Conservation (phyloP, 2,329 filamentous ascomycete genomes). For the Pseudocercospora vitis region DNA sequence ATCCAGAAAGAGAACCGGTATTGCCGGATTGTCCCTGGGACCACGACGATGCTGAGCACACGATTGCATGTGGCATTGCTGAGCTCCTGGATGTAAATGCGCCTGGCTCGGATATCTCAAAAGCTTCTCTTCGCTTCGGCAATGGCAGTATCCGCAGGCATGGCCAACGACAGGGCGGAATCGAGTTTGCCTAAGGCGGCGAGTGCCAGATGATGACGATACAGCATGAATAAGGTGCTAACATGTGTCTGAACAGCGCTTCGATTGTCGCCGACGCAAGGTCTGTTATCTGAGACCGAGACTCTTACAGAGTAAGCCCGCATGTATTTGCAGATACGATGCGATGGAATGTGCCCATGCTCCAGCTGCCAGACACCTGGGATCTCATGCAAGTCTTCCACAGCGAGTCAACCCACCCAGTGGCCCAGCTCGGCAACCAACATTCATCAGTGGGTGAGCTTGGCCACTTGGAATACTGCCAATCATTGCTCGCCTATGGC, state of each 20-base stretch:
- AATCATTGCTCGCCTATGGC: neutral
- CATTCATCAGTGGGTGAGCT: conserved; percentile 2
- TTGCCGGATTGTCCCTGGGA: neutral
- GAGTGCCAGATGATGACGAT: too few relatives aligned
- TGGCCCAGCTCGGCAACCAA: neutral
- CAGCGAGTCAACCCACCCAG: neutral
- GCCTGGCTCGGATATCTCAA: too few relatives aligned
- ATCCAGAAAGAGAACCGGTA: neutral
- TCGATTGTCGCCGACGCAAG: neutral
- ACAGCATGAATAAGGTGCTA: too few relatives aligned
- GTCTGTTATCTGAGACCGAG: neutral
- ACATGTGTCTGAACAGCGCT: too few relatives aligned
- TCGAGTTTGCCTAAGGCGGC: too few relatives aligned
- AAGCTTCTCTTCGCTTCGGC: too few relatives aligned
- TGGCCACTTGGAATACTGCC: neutral
- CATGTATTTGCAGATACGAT: conserved; percentile 9
- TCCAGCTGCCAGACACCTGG: conserved; percentile 17
- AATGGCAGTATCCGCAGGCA: too few relatives aligned
- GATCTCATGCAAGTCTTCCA: conserved; percentile 14
- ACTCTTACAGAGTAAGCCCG: neutral
- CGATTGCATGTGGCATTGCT: too few relatives aligned
- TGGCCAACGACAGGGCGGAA: too few relatives aligned
- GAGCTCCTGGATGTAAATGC: too few relatives aligned
- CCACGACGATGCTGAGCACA: too few relatives aligned
- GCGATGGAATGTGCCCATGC: conserved; percentile 19